Conservation (phyloP, 257 asterid genomes). For the Prunella vulgaris region DNA sequence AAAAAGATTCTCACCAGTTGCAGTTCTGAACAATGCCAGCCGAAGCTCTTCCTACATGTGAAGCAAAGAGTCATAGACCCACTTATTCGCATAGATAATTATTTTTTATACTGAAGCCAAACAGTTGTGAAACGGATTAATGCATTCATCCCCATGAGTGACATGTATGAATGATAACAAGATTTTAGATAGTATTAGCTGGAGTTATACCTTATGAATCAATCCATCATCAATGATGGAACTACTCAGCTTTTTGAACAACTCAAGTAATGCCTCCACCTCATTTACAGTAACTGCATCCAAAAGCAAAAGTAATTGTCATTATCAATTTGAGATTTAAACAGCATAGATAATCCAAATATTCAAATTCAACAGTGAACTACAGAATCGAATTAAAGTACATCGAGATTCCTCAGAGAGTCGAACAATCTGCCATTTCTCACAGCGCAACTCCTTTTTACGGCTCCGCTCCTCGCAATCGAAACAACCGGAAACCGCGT, state of each 20-base stretch:
- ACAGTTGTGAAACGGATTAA: not conserved
- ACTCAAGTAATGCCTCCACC: conserved; percentile 75
- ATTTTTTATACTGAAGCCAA: not conserved
- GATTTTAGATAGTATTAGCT: not conserved
- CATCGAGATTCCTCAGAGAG: conserved; percentile 69
- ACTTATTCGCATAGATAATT: not conserved
- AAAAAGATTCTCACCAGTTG: conserved; percentile 67
- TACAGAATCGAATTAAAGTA: conserved; percentile 7
- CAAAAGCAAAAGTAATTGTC: not conserved
- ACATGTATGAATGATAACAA: too few relatives aligned
- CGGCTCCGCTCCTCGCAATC: conserved; percentile 21
- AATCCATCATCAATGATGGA: conserved; percentile 82
- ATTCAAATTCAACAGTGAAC: not conserved
- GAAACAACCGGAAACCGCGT: conserved; percentile 50
- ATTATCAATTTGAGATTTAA: not conserved
- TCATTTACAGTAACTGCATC: conserved; percentile 70
- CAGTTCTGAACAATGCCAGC: conserved; percentile 69
- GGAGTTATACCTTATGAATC: conserved; percentile 61
- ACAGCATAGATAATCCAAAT: not conserved
- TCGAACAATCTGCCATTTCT: conserved; percentile 35
- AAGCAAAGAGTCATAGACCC: not conserved
- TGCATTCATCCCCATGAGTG: not conserved
- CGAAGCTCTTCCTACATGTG: conserved; percentile 78
- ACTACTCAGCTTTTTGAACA: conserved; percentile 77
- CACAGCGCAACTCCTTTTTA: conserved; percentile 22